Conservation (phyloP, 495 filamentous ascomycete genomes). For the Penicillium chermesinum region DNA sequence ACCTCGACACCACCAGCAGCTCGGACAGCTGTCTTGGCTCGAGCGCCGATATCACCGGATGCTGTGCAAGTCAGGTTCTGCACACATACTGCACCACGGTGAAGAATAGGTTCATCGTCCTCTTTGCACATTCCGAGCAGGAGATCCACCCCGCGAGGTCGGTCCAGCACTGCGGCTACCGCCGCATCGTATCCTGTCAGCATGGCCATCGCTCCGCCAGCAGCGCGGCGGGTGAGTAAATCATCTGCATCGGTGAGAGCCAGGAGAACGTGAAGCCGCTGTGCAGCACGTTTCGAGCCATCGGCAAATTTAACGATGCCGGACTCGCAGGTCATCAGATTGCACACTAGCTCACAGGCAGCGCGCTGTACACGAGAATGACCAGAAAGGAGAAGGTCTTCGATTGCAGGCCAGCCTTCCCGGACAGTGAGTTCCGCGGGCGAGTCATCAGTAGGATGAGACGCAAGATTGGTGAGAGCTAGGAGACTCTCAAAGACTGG, state of each 20-base stretch:
- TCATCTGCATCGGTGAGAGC: constrained; percentile 86
- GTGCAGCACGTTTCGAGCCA: constrained; percentile 57
- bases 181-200: constrained; percentile 71
- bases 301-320: constrained; percentile 73
- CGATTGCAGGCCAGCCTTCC: constrained; percentile 63
- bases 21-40: constrained; percentile 36
- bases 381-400: constrained; percentile 74
- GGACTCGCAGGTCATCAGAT: constrained; percentile 73
- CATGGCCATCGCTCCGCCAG: constrained; percentile 82
- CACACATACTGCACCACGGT: constrained; percentile 74
- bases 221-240: constrained; percentile 68
- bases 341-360: constrained; percentile 84
- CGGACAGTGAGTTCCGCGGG: constrained; percentile 68
- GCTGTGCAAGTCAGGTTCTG: constrained; percentile 42
- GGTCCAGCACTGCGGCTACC: constrained; percentile 61
- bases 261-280: constrained; percentile 74
- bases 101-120: constrained; percentile 65
- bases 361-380: constrained; percentile 77
- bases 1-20: constrained; percentile 52
- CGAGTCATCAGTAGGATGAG: constrained; percentile 57
- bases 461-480: constrained; percentile 90
- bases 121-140: constrained; percentile 72
- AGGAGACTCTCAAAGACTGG: constrained; percentile 86
- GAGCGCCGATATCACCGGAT: constrained; percentile 36
- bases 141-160: constrained; percentile 63